Evolutionary conservation across 2,329 filamentous ascomycete species (phyloP).

Genomic region (Geosmithia morbida): DNA sequence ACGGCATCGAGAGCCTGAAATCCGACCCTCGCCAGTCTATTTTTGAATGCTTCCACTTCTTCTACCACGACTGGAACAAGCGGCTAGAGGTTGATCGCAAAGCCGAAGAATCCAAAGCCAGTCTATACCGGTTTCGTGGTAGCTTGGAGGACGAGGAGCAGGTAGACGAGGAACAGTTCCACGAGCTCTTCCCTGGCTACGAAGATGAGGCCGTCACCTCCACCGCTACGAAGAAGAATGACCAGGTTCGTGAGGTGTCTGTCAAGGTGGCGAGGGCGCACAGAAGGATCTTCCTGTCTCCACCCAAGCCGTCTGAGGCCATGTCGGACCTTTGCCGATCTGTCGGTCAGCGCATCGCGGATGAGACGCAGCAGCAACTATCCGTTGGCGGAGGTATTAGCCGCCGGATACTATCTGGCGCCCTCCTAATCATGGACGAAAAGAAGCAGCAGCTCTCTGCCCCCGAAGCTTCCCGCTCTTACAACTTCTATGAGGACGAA

Average conservation of each 20-base stretch:
- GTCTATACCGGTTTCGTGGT: slow-evolving; percentile 73
- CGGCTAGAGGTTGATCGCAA: slow-evolving; percentile 65
- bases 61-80: slow-evolving; percentile 70
- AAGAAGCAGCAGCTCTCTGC: slow-evolving; percentile 30
- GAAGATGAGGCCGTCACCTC: slow-evolving; percentile 24
- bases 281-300: slow-evolving; percentile 30
- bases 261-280: slow-evolving; percentile 49
- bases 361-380: slow-evolving; percentile 12
- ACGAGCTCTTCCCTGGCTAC: slow-evolving; percentile 71
- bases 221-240: slow-evolving; percentile 14
- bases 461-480: slow-evolving; percentile 26
- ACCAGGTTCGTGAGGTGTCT: slow-evolving; percentile 38
- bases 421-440: slow-evolving; percentile 51
- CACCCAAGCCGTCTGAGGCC: slow-evolving; percentile 8
- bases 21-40: slow-evolving; percentile 34
- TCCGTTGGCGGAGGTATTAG: slow-evolving; percentile 23
- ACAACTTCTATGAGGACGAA: slow-evolving; percentile 82
- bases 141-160: slow-evolving; percentile 64
- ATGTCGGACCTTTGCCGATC: slow-evolving; percentile 29
- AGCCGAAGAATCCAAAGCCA: slow-evolving; percentile 57
- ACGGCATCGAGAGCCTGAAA: slow-evolving; percentile 27
- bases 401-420: slow-evolving; percentile 46
- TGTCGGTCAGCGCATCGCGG: slow-evolving; percentile 22
- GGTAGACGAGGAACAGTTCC: slow-evolving; percentile 58
- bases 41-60: slow-evolving; percentile 52